Conservation (phyloP, 169 alveolate genomes). For the Babesia divergens region DNA sequence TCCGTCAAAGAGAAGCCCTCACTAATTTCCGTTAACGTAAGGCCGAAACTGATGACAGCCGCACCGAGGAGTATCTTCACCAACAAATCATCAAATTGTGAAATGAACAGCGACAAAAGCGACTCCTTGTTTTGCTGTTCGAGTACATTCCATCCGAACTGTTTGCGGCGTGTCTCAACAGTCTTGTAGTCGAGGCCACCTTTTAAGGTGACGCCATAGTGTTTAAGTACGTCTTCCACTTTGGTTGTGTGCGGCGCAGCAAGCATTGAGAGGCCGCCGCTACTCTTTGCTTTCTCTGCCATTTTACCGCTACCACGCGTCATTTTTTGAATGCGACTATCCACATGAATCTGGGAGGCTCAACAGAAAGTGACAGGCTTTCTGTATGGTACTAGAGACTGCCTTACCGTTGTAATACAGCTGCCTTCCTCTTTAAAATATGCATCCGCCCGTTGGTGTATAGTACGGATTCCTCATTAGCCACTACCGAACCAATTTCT, state of each 20-base stretch:
- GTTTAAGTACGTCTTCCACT: slow-evolving; percentile 62
- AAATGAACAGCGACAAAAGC: slow-evolving; percentile 84
- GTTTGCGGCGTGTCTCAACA: slow-evolving; percentile 78
- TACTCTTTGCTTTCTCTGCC: not conserved
- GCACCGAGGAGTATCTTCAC: slow-evolving; percentile 94
- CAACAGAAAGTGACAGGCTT: too few species aligned
- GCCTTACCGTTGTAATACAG: too few species aligned
- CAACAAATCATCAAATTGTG: slow-evolving; percentile 92
- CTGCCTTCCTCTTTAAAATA: too few species aligned
- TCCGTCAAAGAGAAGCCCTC: slow-evolving; percentile 91
- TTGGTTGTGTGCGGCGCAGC: slow-evolving; percentile 56
- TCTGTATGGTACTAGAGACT: too few species aligned
- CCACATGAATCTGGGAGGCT: too few species aligned
- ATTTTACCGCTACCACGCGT: too few species aligned
- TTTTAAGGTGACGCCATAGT: slow-evolving; percentile 56
- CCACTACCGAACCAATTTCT: too few species aligned
- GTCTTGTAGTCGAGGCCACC: slow-evolving; percentile 85
- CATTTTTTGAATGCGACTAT: too few species aligned
- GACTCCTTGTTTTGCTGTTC: slow-evolving; percentile 88
- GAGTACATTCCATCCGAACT: slow-evolving; percentile 85
- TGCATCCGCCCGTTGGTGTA: too few species aligned
- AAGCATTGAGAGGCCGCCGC: not conserved
- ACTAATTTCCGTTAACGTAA: slow-evolving; percentile 88
- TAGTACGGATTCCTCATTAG: too few species aligned
- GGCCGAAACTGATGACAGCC: slow-evolving; percentile 91